Evolutionary conservation across 768 basidiomycete genomes (phyloP).

Genomic region (Mycena vitilis): DNA sequence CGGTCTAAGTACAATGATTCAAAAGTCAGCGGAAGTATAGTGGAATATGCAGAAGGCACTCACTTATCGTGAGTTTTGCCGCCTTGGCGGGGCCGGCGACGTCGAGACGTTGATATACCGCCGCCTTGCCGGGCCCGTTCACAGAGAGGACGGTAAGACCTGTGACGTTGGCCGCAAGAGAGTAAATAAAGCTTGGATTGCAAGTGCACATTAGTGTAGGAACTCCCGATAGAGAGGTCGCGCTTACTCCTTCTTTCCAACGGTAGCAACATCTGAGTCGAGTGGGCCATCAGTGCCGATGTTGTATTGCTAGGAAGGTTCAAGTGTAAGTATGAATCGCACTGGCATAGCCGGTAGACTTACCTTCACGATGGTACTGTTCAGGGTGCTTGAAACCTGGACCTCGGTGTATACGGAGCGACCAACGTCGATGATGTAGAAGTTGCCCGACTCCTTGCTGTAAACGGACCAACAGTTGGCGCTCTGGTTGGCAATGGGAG

Average conservation of each 20-base stretch:
- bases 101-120: conserved; percentile 38
- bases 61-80: conserved; percentile 41
- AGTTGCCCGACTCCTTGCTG: conserved; percentile 39
- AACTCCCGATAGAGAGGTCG: not conserved
- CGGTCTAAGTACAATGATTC: conserved; percentile 5
- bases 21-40: conserved; percentile 22
- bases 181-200: conserved; percentile 52
- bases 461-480: conserved; percentile 40
- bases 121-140: conserved; percentile 47
- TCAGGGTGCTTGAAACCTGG: conserved; percentile 26
- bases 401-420: conserved; percentile 38
- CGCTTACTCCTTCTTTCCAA: conserved; percentile 28
- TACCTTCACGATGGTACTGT: conserved; percentile 27
- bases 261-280: conserved; percentile 20
- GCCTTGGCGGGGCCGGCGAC: conserved; percentile 43
- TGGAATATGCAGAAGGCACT: conserved; percentile 42
- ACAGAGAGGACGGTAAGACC: conserved; percentile 54
- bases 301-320: conserved; percentile 23
- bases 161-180: conserved; percentile 52
- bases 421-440: conserved; percentile 41
- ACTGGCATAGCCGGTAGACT: not conserved
- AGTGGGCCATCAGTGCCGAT: conserved; percentile 20
- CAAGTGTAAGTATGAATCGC: not conserved
- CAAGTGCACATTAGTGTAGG: not conserved
- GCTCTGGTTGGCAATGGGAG: conserved; percentile 32